Evolutionary conservation across 2,329 filamentous ascomycete species (phyloP).

Genomic region (Pseudocercospora fuligena): DNA sequence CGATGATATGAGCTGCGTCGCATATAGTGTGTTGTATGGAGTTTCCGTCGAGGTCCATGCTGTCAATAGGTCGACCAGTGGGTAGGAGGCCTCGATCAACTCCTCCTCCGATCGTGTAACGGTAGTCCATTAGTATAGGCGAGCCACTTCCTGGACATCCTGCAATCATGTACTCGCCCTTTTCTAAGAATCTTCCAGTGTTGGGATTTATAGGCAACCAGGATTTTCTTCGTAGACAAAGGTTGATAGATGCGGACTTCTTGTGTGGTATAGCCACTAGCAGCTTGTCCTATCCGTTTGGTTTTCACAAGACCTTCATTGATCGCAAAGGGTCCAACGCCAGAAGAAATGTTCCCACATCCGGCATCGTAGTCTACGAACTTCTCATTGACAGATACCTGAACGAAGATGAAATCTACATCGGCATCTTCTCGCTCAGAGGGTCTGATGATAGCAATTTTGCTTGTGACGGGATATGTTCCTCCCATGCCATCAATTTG

Average conservation of each 20-base stretch:
- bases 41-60: slow-evolving; percentile 21
- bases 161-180: slow-evolving; percentile 25
- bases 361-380: slow-evolving; percentile 28
- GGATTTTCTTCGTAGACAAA: slow-evolving; percentile 24
- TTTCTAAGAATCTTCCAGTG: slow-evolving; percentile 22
- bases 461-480: slow-evolving; percentile 27
- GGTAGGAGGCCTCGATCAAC: slow-evolving; percentile 24
- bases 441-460: slow-evolving; percentile 27
- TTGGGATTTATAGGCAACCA: slow-evolving; percentile 21
- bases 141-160: slow-evolving; percentile 26
- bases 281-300: slow-evolving; percentile 15
- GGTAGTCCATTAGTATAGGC: slow-evolving; percentile 30
- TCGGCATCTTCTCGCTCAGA: slow-evolving; percentile 26
- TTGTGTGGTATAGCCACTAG: slow-evolving; percentile 22
- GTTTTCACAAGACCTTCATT: slow-evolving; percentile 26
- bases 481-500: slow-evolving; percentile 30
- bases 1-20: slow-evolving; percentile 28
- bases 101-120: slow-evolving; percentile 25
- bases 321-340: slow-evolving; percentile 29
- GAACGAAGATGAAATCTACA: slow-evolving; percentile 28
- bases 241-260: slow-evolving; percentile 28
- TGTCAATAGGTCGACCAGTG: slow-evolving; percentile 16
- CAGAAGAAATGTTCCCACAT: slow-evolving; percentile 28
- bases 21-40: slow-evolving; percentile 25
- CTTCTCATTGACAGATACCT: slow-evolving; percentile 23